Evolutionary conservation across 192 early-diverging fungal genomes (phyloP), one percentile per base, ranked within the genome.

Genomic region (Coemansia sp.): DNA sequence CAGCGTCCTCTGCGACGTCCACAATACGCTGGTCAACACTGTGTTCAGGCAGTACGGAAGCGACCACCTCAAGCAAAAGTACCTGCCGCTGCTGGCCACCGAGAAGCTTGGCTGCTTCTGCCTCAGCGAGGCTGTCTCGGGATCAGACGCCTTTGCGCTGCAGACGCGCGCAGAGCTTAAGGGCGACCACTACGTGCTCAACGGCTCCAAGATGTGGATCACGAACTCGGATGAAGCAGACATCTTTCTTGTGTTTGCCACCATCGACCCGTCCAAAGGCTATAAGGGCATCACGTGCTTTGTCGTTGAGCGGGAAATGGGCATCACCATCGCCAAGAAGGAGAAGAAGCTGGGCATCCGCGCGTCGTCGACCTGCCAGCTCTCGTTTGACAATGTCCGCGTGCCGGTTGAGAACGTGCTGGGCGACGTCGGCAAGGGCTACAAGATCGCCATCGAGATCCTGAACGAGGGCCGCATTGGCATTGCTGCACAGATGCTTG

Each of bases 281-380:
- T 95, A 97, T 87, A 95, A 93, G 85, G 95, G 95, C 55, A 99
- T 99, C 74, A 94, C 96, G 16, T 93, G 93, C 86, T 99, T 99
- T 69, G 87, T 96, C 46, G 92, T 97, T 16, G 95, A 99, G 70
- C 91, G 91, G 81, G 90, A 89, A 29, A 88, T 86, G 91, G 96
- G 96, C 55, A 90, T 99, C 43, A 68, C 88, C 64, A 88, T 99
- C 66, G 93, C 89, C 58, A 97, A 96, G 87, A 99, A 95, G 87
- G 96, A 99, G 77, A 87, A 86, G 62, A 99, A 98, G 88, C 90
- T 99, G 46, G 97, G 97, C 63, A 99, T 99, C 74, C 91, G 94
- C 66, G 89, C 94, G 6, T 99, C 97, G 2, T 95, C 94, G 18
- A 99, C 97, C 5, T 99, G 95, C 74, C 88, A 87, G 58, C 78